Evolutionary conservation across 2,329 filamentous ascomycete genomes (phyloP), one percentile per base, ranked within the genome.

Genomic region (Fusarium sp.): DNA sequence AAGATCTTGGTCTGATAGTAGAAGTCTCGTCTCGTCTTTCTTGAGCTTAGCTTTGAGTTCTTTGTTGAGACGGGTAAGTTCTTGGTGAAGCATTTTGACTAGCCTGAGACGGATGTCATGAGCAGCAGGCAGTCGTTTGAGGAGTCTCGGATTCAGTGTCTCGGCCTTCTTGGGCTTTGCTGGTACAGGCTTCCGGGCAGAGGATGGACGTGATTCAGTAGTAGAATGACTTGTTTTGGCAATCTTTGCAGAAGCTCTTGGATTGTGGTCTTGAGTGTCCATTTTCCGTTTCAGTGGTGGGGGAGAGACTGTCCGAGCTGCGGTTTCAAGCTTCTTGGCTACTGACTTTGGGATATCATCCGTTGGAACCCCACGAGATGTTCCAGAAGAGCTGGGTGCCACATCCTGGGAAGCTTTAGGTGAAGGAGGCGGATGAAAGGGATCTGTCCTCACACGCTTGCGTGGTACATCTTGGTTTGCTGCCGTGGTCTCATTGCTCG

Each of bases 1-100:
- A 28, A 95, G 85, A 51, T 91, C 88, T 78, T 94, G 90, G 3
- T 90, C 85, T 3, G 88, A 88, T 52, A 94, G 81, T 22, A 91
- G 78, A 6, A 93, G 83, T 45, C 81, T 79, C 47, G 86, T 83
- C 26, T 89, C 87, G 12, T 86, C 82, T 18, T 85, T 81, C 38
- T 86, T 87, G 34, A 69, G 83, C 48, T 85, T 84, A 62, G 88
- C 89, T 55, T 85, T 84, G 6, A 93, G 81, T 73, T 90, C 89
- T 20, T 86, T 83, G 78, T 96, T 95, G 14, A 95, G 86, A 9
- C 91, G 87, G n/a, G 83, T 81, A 79, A 92, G 89, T 73, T 93
- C 89, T 18, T 87, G 85, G 77, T 95, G 90, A 3, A 96, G 82
- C 73, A 90, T 84, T 72, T 89, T 89, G 30, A 95, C 80, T 5